These are phyloP conservation scores for Filobasidium floriforme DNA, from an alignment of 768 basidiomycete species.

Conservation along the genomic window DNA sequence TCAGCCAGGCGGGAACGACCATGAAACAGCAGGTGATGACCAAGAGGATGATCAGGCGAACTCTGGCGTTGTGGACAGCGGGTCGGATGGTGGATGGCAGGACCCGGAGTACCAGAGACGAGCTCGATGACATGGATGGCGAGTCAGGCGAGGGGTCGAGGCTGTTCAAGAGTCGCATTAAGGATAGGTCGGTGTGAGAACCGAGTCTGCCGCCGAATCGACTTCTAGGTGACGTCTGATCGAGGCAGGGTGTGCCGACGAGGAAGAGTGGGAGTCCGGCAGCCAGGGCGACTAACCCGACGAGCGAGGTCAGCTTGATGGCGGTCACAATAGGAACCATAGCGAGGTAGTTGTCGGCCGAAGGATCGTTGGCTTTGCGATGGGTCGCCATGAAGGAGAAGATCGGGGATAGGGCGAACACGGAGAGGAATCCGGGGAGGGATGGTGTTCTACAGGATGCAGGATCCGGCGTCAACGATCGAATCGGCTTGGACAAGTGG, in stretches of 20 bases:
- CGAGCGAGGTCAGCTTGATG: constrained; percentile 58
- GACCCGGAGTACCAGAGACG: constrained; percentile 19
- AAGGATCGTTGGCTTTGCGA: constrained; percentile 54
- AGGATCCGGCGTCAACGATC: not conserved
- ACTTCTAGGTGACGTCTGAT: constrained; percentile 49
- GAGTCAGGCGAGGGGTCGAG: constrained; percentile 45
- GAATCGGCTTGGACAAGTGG: not conserved
- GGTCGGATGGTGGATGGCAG: constrained; percentile 38
- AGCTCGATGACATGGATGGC: constrained; percentile 43
- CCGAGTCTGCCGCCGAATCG: constrained; percentile 58
- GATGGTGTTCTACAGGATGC: constrained; percentile 3
- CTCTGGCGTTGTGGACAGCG: constrained; percentile 47
- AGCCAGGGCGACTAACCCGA: constrained; percentile 63
- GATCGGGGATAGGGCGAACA: constrained; percentile 54
- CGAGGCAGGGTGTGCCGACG: constrained; percentile 62
- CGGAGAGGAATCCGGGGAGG: constrained; percentile 9
- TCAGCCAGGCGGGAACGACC: constrained; percentile 59
- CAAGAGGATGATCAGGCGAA: constrained; percentile 63
- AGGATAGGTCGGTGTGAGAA: constrained; percentile 64
- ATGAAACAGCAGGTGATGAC: constrained; percentile 59
- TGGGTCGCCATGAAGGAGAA: constrained; percentile 61
- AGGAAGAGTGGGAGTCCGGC: constrained; percentile 68
- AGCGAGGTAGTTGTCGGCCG: constrained; percentile 65
- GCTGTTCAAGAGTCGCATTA: constrained; percentile 64
- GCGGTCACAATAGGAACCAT: constrained; percentile 65